phyloP scores from a whole-genome alignment of 2,329 filamentous ascomycete species.

The Lasiodiplodia citricola region DNA sequence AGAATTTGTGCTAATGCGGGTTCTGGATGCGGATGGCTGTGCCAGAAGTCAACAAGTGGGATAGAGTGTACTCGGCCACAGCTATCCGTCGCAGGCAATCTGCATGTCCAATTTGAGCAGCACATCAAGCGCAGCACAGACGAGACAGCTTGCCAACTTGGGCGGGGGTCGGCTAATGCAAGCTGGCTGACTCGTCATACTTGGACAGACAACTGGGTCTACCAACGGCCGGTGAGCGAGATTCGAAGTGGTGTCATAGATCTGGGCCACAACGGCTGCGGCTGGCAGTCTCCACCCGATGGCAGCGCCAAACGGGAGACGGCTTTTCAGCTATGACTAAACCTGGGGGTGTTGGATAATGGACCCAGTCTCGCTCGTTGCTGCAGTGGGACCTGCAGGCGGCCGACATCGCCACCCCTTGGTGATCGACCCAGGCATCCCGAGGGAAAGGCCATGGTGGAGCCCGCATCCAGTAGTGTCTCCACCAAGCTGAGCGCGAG shows the following conservation, averaged over 20 bases:
- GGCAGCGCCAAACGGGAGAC: neutral
- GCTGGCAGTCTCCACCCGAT: neutral
- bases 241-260: constrained; percentile 7
- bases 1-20: neutral
- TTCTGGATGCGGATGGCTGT: neutral
- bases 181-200: constrained; percentile 4
- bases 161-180: neutral
- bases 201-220: neutral
- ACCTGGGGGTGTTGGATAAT: neutral
- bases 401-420: constrained; percentile 15
- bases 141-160: neutral
- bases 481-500: constrained; percentile 7
- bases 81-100: neutral
- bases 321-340: neutral
- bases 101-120: neutral
- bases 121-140: neutral
- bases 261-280: neutral
- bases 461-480: constrained; percentile 3
- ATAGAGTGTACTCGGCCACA: neutral
- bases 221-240: neutral
- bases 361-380: neutral
- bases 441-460: constrained; percentile 16
- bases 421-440: constrained; percentile 17
- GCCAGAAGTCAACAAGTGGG: neutral
- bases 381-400: neutral